Evolutionary conservation across 2,329 filamentous ascomycete species (phyloP), one percentile per base, ranked within the genome.

Genomic region (Nannizzia gypsea): DNA sequence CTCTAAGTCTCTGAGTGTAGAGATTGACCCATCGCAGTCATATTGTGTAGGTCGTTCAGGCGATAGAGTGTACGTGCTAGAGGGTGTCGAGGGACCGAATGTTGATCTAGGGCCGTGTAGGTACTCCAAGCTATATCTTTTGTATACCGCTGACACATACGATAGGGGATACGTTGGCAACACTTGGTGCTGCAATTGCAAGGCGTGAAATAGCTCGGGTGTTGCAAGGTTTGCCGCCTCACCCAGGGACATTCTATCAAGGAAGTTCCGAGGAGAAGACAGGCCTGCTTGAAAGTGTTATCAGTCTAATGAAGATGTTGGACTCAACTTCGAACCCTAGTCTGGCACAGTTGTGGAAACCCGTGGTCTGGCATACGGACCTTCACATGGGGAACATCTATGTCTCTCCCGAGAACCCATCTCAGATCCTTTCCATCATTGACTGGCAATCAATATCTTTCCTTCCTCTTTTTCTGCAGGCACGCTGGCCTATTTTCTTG

Each of bases 361-460:
- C 60, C 2, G 36, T 57, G 11, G 15, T 78, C 40, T 76, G 69
- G 72, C 74, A 78, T 65, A 67, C 64, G 28, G 73, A 77, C 64
- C 65, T 77, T 36, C 72, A 73, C 63, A 61, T 71, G 20, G 66
- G 67, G 2, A 77, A 77, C 61, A 66, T 77, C 31, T 76, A 76
- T 61, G 68, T 76, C 1, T 38, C 56, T 17, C 26, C 24, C 1
- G n/a, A 57, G 22, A n/a, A 58, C 1, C 15, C 11, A 2, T 44
- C 38, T 36, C 71, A 31, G 61, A 69, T 48, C 63, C 64, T 56
- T 63, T 63, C 46, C 68, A 58, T 78, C 4, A 76, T 78, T 60
- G 73, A 77, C 65, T 77, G 74, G 73, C 71, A 77, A 64, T 68
- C 69, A n/a, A 64, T 60, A 17, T 76, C 71, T 64, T 64, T 65